Evolutionary conservation across 2,329 filamentous ascomycete genomes (phyloP), one percentile per base, ranked within the genome.

Genomic region (Sphaerulina populicola): DNA sequence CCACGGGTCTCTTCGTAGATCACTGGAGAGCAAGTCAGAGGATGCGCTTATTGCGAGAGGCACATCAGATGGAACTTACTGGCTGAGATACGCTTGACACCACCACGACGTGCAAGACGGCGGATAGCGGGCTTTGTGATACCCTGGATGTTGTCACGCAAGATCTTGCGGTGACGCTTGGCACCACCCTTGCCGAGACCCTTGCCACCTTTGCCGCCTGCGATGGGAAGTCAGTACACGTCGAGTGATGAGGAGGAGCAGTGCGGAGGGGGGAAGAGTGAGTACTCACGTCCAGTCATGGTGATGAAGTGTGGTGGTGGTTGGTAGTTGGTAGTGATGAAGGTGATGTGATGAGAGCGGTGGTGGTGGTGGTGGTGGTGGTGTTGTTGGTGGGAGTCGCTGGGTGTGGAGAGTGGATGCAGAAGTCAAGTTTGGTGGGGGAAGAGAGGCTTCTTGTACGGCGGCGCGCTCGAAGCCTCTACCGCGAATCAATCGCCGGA

Each of bases 131-230:
- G 50, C 83, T 94, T 94, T 68, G 89, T 95, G 69, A 95, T 93
- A 75, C 90, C 89, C 77, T 94, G 88, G 69, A 95, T 94, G 84
- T 94, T 95, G 84, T 95, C 89, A 74, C 88, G 86, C 72, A 95
- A 80, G 79, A 95, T 94, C 84, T 94, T 95, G 69, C 90, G 86
- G 76, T 94, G 10, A 11, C 90, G 90, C 86, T 96, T 97, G 76
- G 91, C 91, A 74, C 90, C 90, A 63, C 90, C 90, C 84, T 95
- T 95, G 74, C 90, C 90, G 76, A 95, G 88, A 73, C 89, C 90
- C 83, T 95, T 95, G 72, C 90, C 90, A 75, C 89, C 89, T 78
- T 94, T 94, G 73, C 88, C 88, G 73, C 88, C 88, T 93, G 65
- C 65, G 49, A 57, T 40, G 51, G 51, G 54, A 56, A 18, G 62